These are phyloP conservation scores for Cercophora scortea DNA, from an alignment of 495 filamentous ascomycete species.

Conservation along the genomic window DNA sequence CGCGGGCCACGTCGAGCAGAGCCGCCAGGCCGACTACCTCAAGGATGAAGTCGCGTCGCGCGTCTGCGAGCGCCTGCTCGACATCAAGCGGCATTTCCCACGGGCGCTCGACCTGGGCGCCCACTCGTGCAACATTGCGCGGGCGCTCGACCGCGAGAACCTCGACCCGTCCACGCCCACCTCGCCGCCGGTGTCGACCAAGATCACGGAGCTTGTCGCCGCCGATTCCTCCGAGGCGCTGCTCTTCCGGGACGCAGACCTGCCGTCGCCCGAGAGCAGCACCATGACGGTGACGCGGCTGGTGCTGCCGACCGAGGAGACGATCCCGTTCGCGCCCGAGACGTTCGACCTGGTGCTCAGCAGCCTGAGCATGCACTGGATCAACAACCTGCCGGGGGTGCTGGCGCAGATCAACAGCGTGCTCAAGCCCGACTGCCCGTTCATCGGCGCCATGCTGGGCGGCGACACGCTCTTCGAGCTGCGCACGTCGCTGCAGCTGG, in stretches of 20 bases:
- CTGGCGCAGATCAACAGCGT: slow-evolving; percentile 72
- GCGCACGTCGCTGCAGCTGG: slow-evolving; percentile 86
- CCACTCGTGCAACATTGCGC: slow-evolving; percentile 90
- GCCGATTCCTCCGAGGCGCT: slow-evolving; percentile 72
- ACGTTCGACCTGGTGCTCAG: slow-evolving; percentile 84
- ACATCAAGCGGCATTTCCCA: slow-evolving; percentile 83
- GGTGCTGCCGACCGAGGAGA: slow-evolving; percentile 60
- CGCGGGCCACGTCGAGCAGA: slow-evolving; percentile 58
- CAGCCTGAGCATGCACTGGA: slow-evolving; percentile 88
- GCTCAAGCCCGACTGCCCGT: slow-evolving; percentile 84
- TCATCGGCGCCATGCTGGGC: slow-evolving; percentile 93
- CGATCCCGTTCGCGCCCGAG: slow-evolving; percentile 67
- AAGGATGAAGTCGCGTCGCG: slow-evolving; percentile 84
- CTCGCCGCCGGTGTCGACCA: slow-evolving; percentile 56
- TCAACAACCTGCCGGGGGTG: slow-evolving; percentile 86
- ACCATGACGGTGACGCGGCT: slow-evolving; percentile 62
- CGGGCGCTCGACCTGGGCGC: slow-evolving; percentile 89
- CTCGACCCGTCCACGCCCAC: slow-evolving; percentile 39
- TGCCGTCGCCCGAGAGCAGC: slow-evolving; percentile 65
- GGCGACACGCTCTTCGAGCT: slow-evolving; percentile 93
- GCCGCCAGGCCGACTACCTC: slow-evolving; percentile 79
- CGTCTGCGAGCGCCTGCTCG: slow-evolving; percentile 82
- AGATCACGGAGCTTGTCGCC: slow-evolving; percentile 64
- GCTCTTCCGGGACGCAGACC: slow-evolving; percentile 72
- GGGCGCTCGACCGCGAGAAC: slow-evolving; percentile 60